Base-by-base conservation (phyloP, 805 yeast genomes). In the Metschnikowia vanudenii region DNA sequence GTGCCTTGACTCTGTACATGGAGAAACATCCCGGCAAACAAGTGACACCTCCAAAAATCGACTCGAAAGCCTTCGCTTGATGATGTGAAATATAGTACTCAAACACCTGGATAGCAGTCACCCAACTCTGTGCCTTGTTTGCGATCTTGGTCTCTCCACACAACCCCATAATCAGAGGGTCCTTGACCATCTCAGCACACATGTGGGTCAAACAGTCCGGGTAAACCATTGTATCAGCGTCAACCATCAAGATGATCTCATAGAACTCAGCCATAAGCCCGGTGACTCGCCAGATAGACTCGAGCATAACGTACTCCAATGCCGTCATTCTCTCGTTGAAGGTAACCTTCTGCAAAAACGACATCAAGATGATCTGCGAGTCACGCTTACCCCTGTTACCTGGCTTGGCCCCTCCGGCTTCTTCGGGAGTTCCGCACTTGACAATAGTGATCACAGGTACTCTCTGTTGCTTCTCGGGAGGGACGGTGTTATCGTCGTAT, bases 321-420 rank as follows among this genome's bases (percentile, higher is more conserved):
- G 85, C 88, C 0, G 96, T 84, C 97, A 90, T 90, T 75, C 97
- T 82, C 65, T 91, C 97, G 65, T 90, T 91, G 65, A 88, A 89
- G 57, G 91, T 88, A 16, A 90, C 78, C 57, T 82, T 84, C 67
- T 90, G 96, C 59, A 90, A 74, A 66, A 90, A 90, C 0, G 92
- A 83, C 97, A 90, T 90, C 57, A 90, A 72, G 51, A 90, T 84
- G 49, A 90, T 83, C 65, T 90, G 97, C 18, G 97, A 88, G 62
- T 90, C 97, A 70, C 97, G 86, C 66, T 90, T 90, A 68, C 97
- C 97, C 75, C 97, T 83, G 64, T 90, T 90, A 55, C 97, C 97
- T 4, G 96, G 96, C 61, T 72, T 72, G 17, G 76, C 62, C 3
- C 84, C 73, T 12, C 76, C 75, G 28, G 80, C 82, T 63, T 89